Evolutionary conservation across 2,329 filamentous ascomycete species (phyloP).

Genomic region (Dothideomycetes sp.): DNA sequence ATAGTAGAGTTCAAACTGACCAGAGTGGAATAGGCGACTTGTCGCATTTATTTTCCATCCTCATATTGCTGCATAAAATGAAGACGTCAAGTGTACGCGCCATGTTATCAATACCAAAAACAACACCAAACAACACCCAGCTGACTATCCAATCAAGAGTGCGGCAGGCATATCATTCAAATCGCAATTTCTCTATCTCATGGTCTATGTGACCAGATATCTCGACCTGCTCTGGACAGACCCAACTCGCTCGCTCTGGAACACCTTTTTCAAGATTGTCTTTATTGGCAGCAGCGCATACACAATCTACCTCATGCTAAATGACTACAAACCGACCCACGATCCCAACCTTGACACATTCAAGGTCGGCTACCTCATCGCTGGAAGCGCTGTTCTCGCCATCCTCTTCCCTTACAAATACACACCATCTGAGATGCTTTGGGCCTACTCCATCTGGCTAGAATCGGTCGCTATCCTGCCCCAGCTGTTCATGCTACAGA

Average conservation of each 20-base stretch:
- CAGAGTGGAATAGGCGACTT: slow-evolving; percentile 89
- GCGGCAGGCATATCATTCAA: slow-evolving; percentile 98
- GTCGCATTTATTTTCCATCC: slow-evolving; percentile 86
- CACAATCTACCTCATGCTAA: slow-evolving; percentile 96
- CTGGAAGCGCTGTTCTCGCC: slow-evolving; percentile 65
- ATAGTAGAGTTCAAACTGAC: no score
- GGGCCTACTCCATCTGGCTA: slow-evolving; percentile 98
- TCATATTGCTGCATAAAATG: slow-evolving; percentile 97
- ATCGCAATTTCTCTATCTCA: slow-evolving; percentile 86
- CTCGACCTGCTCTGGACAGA: slow-evolving; percentile 76
- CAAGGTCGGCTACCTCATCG: slow-evolving; percentile 88
- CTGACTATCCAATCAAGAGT: no score
- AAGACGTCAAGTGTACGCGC: slow-evolving; percentile 63
- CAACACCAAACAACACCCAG: no score
- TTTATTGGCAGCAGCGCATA: slow-evolving; percentile 87
- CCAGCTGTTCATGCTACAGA: slow-evolving; percentile 95
- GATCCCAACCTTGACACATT: slow-evolving; percentile 97
- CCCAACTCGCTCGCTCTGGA: slow-evolving; percentile 58
- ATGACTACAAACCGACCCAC: slow-evolving; percentile 93
- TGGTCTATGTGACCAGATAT: slow-evolving; percentile 91
- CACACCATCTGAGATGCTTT: slow-evolving; percentile 69
- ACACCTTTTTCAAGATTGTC: slow-evolving; percentile 88
- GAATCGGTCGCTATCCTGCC: slow-evolving; percentile 94
- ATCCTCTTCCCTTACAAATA: slow-evolving; percentile 80
- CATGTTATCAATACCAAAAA: no score